Evolutionary conservation across 805 yeast genomes (phyloP), one percentile per base, ranked within the genome.

Genomic region (Kodamaea lidongshanica): DNA sequence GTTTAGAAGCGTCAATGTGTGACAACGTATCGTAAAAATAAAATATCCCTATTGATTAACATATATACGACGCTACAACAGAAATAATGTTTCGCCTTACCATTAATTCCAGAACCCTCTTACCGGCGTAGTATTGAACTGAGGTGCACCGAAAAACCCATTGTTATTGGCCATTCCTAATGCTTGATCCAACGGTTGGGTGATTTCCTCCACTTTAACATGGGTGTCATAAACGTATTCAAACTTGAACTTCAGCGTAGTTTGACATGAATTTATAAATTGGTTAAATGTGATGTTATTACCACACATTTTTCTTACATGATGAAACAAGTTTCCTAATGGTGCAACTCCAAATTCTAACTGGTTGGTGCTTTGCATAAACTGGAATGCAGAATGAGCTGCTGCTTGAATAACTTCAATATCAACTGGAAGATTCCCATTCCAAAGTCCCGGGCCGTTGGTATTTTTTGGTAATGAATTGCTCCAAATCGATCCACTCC

Each of bases 151-250:
- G 25, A 19, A 19, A 30, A 16, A 18, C 9, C 27, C 27, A 25
- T 15, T 17, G 11, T 13, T 8, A 12, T 19, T 32, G 23, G 12
- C 8, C 14, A 20, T 20, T n/a, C n/a, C n/a, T n/a, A n/a, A n/a
- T 6, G 19, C n/a, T 19, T 6, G 6, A 16, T 14, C 17, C 16
- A 27, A 13, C 21, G 12, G 19, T 8, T n/a, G 39, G 34, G 7
- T 23, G 6, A 23, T 12, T 9, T 32, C 35, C 20, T 35, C 37
- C 12, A 55, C 54, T 39, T 63, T 61, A 20, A 70, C 53, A 39
- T 59, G 67, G 6, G 61, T 56, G 38, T 70, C 74, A 41, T 61
- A 64, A 13, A 62, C 41, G 23, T 67, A 48, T 13, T 67, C 71
- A 42, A 70, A 71, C 14, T 51, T 49, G 33, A 55, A 49, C 4